phyloP scores from a whole-genome alignment of 306 rosid species.

The Cucumis sativus region DNA sequence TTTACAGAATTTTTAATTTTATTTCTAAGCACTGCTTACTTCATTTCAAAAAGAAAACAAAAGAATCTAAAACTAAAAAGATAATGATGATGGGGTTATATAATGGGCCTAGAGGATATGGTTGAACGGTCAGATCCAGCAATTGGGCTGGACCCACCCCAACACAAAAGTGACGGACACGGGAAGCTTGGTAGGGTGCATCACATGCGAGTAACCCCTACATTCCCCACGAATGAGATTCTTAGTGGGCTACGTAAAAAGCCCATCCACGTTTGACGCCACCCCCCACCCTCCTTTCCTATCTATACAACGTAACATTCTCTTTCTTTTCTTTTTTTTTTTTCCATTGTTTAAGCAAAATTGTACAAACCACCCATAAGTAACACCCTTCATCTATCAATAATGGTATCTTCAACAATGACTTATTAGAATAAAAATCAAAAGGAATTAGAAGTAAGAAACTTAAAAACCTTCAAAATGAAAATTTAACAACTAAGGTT shows the following conservation, averaged over 20 bases:
- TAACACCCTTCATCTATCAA: too few relatives aligned
- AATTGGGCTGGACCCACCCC: neutral
- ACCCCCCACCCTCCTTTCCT: neutral
- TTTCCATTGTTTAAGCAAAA: too few relatives aligned
- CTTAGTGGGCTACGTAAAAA: neutral
- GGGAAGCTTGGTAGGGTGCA: neutral
- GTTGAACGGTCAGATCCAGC: slow-evolving; percentile 3
- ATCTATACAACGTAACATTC: neutral
- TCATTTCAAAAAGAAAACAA: too few relatives aligned
- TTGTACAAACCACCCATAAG: too few relatives aligned
- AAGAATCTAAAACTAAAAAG: neutral
- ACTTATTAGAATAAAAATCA: too few relatives aligned
- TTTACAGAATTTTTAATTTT: too few relatives aligned
- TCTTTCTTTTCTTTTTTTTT: too few relatives aligned
- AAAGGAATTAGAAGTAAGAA: too few relatives aligned
- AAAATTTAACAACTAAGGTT: too few relatives aligned
- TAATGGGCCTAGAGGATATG: neutral
- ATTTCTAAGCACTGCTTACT: too few relatives aligned
- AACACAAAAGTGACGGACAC: neutral
- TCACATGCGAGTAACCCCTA: slow-evolving; percentile 1
- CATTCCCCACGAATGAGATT: neutral
- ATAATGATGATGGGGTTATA: neutral
- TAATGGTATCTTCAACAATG: too few relatives aligned
- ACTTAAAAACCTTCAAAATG: too few relatives aligned
- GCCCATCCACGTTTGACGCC: slow-evolving; percentile 3